Conservation (phyloP, 345 rosid genomes). For the Linum tenue region DNA sequence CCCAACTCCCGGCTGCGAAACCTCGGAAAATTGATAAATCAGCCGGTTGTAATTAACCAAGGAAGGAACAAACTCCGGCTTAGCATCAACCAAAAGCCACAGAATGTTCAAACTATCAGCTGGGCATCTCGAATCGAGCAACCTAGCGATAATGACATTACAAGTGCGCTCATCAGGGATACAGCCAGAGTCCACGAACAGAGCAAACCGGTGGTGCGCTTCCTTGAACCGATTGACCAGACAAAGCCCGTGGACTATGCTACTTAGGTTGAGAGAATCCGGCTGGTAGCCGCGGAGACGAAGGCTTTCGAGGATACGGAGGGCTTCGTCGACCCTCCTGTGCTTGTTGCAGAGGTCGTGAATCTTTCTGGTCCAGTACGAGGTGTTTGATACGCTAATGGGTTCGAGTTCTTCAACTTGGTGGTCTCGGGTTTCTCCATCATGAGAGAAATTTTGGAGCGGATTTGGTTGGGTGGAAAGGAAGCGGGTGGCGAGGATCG, state of each 20-base stretch:
- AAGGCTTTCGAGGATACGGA: slow-evolving; percentile 37
- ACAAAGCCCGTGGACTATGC: slow-evolving; percentile 67
- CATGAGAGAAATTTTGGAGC: too few species aligned
- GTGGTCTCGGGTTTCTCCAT: neutral
- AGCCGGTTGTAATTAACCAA: slow-evolving; percentile 65
- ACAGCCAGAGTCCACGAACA: slow-evolving; percentile 34
- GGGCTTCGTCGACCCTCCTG: slow-evolving; percentile 42
- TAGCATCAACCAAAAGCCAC: slow-evolving; percentile 32
- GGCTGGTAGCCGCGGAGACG: slow-evolving; percentile 47
- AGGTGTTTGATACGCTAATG: slow-evolving; percentile 26
- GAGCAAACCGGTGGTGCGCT: slow-evolving; percentile 50
- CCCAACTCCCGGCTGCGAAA: slow-evolving; percentile 34
- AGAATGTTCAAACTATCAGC: slow-evolving; percentile 34
- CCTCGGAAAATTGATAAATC: slow-evolving; percentile 49
- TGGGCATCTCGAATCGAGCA: slow-evolving; percentile 53
- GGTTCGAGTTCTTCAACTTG: neutral
- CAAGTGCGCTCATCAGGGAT: slow-evolving; percentile 69
- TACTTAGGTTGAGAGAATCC: slow-evolving; percentile 51
- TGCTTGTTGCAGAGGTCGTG: slow-evolving; percentile 42
- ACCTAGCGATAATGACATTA: slow-evolving; percentile 56
- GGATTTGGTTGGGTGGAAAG: neutral
- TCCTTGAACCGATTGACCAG: slow-evolving; percentile 46
- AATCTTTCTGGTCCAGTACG: slow-evolving; percentile 52
- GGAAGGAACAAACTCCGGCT: slow-evolving; percentile 59
- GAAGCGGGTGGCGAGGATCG: slow-evolving; percentile 8